These are phyloP conservation scores for Russula griseocarnosa DNA, from an alignment of 768 basidiomycete genomes.

Conservation along the genomic window DNA sequence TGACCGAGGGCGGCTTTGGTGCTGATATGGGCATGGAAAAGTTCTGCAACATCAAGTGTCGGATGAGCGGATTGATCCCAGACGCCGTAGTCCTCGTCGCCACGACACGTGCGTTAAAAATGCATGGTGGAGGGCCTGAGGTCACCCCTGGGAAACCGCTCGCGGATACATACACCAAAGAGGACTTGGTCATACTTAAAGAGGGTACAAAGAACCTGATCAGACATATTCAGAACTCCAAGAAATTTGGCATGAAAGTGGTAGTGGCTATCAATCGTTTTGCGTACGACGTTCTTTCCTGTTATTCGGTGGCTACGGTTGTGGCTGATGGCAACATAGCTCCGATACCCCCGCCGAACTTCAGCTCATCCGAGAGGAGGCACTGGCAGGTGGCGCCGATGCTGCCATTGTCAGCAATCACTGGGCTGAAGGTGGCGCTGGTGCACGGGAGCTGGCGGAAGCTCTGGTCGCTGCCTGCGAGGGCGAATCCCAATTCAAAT, in stretches of 20 bases:
- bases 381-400: constrained; percentile 85
- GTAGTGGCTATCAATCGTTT: constrained; percentile 96
- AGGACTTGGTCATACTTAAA: constrained; percentile 83
- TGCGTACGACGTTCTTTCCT: constrained; percentile 53
- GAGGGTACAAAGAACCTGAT: constrained; percentile 91
- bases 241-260: constrained; percentile 95
- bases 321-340: constrained; percentile 38
- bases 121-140: constrained; percentile 98
- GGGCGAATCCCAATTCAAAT: constrained; percentile 78
- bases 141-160: constrained; percentile 94
- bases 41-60: constrained; percentile 99
- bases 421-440: constrained; percentile 94
- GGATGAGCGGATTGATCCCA: constrained; percentile 85
- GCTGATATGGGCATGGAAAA: constrained; percentile 99
- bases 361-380: constrained; percentile 72
- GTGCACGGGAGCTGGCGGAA: constrained; percentile 85
- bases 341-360: constrained; percentile 90
- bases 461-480: constrained; percentile 88
- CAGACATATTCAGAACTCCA: constrained; percentile 90
- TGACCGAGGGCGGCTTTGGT: constrained; percentile 98
- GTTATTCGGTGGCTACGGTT: neutral
- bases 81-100: constrained; percentile 96
- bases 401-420: constrained; percentile 94
- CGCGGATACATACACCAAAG: constrained; percentile 89
- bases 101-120: constrained; percentile 95